Conservation (phyloP, 768 basidiomycete genomes). For the Nidularia sp. region DNA sequence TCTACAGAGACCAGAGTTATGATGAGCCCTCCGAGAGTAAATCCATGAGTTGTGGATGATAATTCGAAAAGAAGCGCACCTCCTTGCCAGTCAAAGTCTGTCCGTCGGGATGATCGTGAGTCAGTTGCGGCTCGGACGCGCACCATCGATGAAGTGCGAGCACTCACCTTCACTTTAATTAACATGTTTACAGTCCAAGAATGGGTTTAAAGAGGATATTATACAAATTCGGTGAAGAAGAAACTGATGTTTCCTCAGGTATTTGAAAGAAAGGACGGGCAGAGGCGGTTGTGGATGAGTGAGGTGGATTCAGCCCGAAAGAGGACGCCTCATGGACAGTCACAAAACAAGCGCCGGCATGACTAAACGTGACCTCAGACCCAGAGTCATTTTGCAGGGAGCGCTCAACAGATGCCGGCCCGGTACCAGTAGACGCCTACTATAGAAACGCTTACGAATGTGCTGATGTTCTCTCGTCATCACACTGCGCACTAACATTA, state of each 20-base stretch:
- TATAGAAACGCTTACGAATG: too few relatives aligned
- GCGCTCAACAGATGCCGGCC: too few relatives aligned
- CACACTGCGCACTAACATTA: too few relatives aligned
- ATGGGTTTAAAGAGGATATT: neutral
- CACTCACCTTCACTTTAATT: slow-evolving; percentile 84
- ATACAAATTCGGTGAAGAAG: neutral
- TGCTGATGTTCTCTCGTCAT: too few relatives aligned
- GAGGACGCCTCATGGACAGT: neutral
- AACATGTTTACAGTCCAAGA: slow-evolving; percentile 42
- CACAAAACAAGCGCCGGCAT: neutral
- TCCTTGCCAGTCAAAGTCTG: slow-evolving; percentile 98
- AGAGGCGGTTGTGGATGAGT: neutral
- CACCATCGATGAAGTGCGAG: neutral
- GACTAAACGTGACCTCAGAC: neutral
- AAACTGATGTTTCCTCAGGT: neutral
- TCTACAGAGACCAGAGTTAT: slow-evolving; percentile 34
- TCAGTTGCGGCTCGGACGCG: neutral
- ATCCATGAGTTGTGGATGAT: neutral
- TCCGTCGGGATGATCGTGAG: neutral
- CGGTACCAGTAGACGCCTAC: too few relatives aligned
- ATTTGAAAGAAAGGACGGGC: neutral
- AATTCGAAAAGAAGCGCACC: slow-evolving; percentile 54
- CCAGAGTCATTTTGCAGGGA: too few relatives aligned
- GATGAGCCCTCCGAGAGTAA: neutral
- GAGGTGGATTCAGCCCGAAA: too few relatives aligned